phyloP scores from a whole-genome alignment of 2,329 filamentous ascomycete species.

The Botrytis deweyae region DNA sequence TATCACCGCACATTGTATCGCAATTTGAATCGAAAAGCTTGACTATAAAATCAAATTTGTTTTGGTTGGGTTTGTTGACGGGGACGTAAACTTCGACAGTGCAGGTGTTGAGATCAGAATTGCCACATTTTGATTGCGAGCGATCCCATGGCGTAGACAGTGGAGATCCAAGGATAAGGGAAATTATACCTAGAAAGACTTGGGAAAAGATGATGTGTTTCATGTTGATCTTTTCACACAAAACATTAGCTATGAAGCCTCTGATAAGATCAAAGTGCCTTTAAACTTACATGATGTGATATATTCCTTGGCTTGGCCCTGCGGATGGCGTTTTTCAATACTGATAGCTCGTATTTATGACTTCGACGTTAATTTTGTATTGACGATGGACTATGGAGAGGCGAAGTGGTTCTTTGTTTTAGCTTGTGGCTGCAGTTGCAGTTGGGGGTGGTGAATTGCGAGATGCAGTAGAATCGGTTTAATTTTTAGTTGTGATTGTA shows the following conservation, averaged over 20 bases:
- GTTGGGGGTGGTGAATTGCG: neutral
- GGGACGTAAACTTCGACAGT: neutral
- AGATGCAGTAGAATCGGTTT: neutral
- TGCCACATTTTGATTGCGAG: neutral
- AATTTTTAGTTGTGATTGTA: neutral
- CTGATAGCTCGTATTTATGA: neutral
- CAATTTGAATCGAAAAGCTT: neutral
- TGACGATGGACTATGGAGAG: too few relatives aligned
- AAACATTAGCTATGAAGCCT: neutral
- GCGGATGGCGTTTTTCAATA: neutral
- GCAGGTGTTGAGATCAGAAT: neutral
- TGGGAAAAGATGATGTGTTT: neutral
- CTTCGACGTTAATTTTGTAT: neutral
- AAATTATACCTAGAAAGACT: neutral
- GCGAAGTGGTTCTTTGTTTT: neutral
- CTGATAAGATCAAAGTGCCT: neutral
- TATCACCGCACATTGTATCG: neutral
- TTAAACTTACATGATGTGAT: neutral
- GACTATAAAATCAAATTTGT: neutral
- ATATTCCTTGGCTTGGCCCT: neutral
- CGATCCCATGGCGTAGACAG: neutral
- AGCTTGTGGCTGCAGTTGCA: neutral
- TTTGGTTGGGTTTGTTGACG: neutral
- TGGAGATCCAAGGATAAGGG: neutral
- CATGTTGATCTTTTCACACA: neutral